These are phyloP conservation scores for Candida tallmaniae DNA, from an alignment of 805 yeast genomes.

Conservation along the genomic window DNA sequence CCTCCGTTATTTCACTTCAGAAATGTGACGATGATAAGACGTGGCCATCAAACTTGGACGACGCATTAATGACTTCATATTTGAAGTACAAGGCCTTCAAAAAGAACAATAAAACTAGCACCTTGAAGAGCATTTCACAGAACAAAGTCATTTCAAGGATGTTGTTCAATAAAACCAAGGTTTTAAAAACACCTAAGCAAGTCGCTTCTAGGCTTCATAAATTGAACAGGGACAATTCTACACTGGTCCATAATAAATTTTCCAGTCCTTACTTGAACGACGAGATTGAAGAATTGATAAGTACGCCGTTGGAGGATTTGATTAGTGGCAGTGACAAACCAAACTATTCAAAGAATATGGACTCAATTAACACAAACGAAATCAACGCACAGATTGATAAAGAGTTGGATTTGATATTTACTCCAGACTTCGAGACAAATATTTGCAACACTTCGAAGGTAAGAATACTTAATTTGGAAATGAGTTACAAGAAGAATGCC, in stretches of 20 bases:
- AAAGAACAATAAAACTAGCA: constrained; percentile 19
- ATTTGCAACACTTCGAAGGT: constrained; percentile 1
- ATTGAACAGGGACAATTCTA: constrained; percentile 15
- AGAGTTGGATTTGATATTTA: constrained; percentile 26
- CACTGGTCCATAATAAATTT: background rate
- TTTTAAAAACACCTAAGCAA: constrained; percentile 34
- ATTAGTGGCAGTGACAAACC: constrained; percentile 10
- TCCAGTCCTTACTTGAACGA: constrained; percentile 13
- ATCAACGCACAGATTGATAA: constrained; percentile 21
- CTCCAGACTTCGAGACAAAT: constrained; percentile 17
- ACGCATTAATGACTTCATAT: constrained; percentile 29
- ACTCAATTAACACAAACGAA: constrained; percentile 21
- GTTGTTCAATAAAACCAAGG: constrained; percentile 33
- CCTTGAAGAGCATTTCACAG: constrained; percentile 31
- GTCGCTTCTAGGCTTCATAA: constrained; percentile 29
- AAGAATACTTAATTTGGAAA: constrained; percentile 5
- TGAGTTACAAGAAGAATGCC: constrained; percentile 4
- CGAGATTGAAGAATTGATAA: constrained; percentile 23
- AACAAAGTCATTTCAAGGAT: constrained; percentile 38
- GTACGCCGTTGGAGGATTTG: constrained; percentile 25
- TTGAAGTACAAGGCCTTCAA: constrained; percentile 30
- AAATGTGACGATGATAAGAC: constrained; percentile 19
- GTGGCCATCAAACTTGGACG: constrained; percentile 36
- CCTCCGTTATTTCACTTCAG: constrained; percentile 2
- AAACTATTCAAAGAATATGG: constrained; percentile 5